Evolutionary conservation across 2,329 filamentous ascomycete genomes (phyloP).

Genomic region (Triangularia setosa): DNA sequence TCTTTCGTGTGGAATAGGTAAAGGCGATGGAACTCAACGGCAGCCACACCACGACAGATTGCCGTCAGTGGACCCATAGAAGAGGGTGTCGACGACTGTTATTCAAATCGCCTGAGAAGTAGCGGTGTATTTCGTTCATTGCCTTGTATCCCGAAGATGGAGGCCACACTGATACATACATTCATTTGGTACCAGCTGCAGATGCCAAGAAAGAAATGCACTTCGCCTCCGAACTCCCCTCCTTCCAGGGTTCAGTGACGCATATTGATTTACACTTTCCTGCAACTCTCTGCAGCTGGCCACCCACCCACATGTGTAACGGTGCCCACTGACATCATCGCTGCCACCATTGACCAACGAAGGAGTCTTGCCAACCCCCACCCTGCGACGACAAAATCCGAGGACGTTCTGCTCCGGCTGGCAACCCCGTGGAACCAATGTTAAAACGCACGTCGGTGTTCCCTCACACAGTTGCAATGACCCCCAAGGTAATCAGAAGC

Average conservation of each 20-base stretch:
- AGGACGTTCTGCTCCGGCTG: not conserved
- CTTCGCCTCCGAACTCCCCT: slow-evolving; percentile 4
- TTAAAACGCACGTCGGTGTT: not conserved
- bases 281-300: not conserved
- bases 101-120: too few relatives aligned
- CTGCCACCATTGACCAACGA: not conserved
- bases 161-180: not conserved
- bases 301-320: not conserved
- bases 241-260: not conserved
- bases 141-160: not conserved
- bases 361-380: not conserved
- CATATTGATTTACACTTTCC: not conserved
- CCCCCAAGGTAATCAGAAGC: slow-evolving; percentile 30
- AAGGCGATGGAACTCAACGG: not conserved
- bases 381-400: not conserved
- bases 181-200: not conserved
- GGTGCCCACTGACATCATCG: not conserved
- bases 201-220: not conserved
- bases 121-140: not conserved
- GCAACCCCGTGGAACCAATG: not conserved
- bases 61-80: too few relatives aligned
- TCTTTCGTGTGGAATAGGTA: not conserved
- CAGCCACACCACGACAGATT: not conserved
- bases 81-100: too few relatives aligned
- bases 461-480: not conserved